phyloP scores from a whole-genome alignment of 139 green algal species.

The Dunaliella primolecta region DNA sequence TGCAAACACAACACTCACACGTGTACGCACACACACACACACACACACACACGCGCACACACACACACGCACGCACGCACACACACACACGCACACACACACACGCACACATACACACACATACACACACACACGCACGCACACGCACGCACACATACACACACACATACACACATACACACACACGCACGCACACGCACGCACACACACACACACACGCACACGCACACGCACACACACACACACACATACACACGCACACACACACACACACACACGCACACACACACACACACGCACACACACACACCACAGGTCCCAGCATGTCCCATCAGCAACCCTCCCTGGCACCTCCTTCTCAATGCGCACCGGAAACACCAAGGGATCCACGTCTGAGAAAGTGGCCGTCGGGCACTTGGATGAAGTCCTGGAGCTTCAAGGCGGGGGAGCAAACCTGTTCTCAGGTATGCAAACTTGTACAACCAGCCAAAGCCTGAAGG shows the following conservation, averaged over 20 bases:
- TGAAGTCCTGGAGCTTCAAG: conserved; percentile 72
- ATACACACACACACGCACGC: too few species aligned
- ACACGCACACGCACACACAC: background rate
- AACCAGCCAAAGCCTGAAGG: background rate
- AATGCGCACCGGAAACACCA: too few species aligned
- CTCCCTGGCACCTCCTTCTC: too few species aligned
- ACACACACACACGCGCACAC: too few species aligned
- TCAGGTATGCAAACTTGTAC: too few species aligned
- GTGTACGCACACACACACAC: too few species aligned
- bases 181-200: background rate
- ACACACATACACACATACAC: background rate
- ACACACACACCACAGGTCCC: too few species aligned
- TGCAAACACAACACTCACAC: too few species aligned
- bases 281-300: too few species aligned
- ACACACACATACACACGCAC: conserved; percentile 6
- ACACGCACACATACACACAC: too few species aligned
- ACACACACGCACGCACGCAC: background rate
- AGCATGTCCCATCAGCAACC: too few species aligned
- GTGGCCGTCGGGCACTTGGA: conserved; percentile 78
- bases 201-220: background rate
- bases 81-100: background rate
- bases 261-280: too few species aligned
- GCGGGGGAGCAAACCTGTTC: conserved; percentile 35
- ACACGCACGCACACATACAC: background rate
- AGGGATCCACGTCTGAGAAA: conserved; percentile 9